Evolutionary conservation across 495 filamentous ascomycete genomes (phyloP).

Genomic region (Polyplosphaeria fusca): DNA sequence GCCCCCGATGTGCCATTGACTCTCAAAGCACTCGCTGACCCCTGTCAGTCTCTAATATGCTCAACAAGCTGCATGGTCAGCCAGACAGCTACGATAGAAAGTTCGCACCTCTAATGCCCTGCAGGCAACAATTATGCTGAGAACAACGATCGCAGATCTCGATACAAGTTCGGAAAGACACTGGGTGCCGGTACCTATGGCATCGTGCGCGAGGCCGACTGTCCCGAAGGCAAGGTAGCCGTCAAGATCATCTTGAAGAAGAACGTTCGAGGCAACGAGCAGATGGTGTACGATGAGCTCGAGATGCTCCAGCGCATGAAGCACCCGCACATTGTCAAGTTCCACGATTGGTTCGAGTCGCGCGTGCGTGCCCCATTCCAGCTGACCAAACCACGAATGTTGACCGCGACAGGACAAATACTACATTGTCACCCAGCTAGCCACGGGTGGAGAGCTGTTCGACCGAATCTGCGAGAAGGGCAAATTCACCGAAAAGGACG

Average conservation of each 20-base stretch:
- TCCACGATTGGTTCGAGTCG: slow-evolving; percentile 99
- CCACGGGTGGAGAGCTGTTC: slow-evolving; percentile 94
- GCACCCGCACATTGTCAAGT: slow-evolving; percentile 95
- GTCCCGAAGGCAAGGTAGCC: slow-evolving; percentile 79
- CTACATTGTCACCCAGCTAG: slow-evolving; percentile 97
- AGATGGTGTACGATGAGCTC: slow-evolving; percentile 98
- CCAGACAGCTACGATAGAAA: slow-evolving; percentile 99
- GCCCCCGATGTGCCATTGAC: neutral
- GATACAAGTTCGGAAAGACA: slow-evolving; percentile 88
- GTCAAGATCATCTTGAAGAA: slow-evolving; percentile 99
- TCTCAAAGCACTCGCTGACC: slow-evolving; percentile 1
- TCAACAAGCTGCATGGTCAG: slow-evolving; percentile 97
- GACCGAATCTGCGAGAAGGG: slow-evolving; percentile 98
- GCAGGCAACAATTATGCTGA: slow-evolving; percentile 25
- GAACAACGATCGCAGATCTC: slow-evolving; percentile 53
- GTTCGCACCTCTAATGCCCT: slow-evolving; percentile 48
- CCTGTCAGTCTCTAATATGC: slow-evolving; percentile 74
- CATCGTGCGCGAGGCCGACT: slow-evolving; percentile 92
- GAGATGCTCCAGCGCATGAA: slow-evolving; percentile 83
- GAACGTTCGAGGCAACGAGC: slow-evolving; percentile 96
- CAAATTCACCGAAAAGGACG: slow-evolving; percentile 98
- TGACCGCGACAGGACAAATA: slow-evolving; percentile 81
- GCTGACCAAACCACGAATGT: neutral
- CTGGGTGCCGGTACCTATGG: slow-evolving; percentile 97
- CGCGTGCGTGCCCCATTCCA: slow-evolving; percentile 50